These are phyloP conservation scores for Mortierella sp. DNA, from an alignment of 371 early-diverging fungal species.

Conservation along the genomic window DNA sequence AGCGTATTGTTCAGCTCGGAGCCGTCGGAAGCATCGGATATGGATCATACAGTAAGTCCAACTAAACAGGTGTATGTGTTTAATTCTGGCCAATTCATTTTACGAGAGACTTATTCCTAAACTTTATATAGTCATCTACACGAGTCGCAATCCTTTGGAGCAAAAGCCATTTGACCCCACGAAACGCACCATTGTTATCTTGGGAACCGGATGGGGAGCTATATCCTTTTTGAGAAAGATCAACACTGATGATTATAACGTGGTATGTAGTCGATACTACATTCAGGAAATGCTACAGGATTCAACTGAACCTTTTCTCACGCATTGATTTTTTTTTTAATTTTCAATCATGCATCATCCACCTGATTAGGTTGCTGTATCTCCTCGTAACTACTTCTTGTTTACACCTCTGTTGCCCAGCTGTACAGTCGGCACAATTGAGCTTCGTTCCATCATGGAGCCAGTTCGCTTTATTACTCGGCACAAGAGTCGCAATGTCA, in stretches of 20 bases:
- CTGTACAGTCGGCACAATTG: constrained; percentile 89
- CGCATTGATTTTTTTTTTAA: constrained; percentile 27
- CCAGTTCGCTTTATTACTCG: constrained; percentile 90
- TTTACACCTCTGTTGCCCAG: constrained; percentile 93
- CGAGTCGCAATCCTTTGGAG: constrained; percentile 71
- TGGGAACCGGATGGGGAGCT: constrained; percentile 93
- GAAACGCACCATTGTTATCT: constrained; percentile 84
- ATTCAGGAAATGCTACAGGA: neutral
- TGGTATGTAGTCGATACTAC: constrained; percentile 59
- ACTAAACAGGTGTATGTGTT: neutral
- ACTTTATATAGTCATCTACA: constrained; percentile 59
- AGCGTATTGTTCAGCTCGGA: constrained; percentile 60
- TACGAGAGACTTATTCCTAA: neutral
- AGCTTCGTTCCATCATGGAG: constrained; percentile 86
- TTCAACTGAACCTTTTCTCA: constrained; percentile 2
- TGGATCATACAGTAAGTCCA: constrained; percentile 59
- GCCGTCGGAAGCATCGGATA: constrained; percentile 55
- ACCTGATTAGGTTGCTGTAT: constrained; percentile 71
- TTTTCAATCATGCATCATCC: constrained; percentile 5
- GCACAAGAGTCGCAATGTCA: constrained; percentile 85
- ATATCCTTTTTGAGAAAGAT: constrained; percentile 82
- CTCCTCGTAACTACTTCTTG: constrained; percentile 93
- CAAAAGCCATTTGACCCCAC: constrained; percentile 80
- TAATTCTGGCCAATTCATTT: neutral
- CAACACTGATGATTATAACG: constrained; percentile 83